These are phyloP conservation scores for Quercus cerris DNA, from an alignment of 306 rosid genomes.

Conservation along the genomic window DNA sequence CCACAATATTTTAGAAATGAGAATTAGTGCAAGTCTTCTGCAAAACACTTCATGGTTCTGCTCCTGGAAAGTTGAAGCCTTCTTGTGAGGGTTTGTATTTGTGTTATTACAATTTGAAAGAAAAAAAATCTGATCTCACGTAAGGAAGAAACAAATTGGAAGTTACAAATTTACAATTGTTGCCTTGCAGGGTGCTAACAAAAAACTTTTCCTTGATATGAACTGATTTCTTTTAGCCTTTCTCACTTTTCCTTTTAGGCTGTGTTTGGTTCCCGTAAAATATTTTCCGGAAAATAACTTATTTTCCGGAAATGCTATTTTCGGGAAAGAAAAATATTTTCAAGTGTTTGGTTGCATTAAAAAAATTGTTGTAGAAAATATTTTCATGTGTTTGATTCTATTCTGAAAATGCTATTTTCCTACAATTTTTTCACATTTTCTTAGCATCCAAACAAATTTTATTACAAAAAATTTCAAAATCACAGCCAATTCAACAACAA, in stretches of 20 bases:
- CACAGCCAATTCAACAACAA: too few species aligned
- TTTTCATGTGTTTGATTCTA: too few species aligned
- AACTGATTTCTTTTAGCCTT: not conserved
- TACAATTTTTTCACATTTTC: too few species aligned
- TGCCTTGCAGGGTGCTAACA: not conserved
- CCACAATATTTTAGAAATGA: not conserved
- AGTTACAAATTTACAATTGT: not conserved
- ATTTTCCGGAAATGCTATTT: too few species aligned
- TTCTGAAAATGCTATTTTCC: too few species aligned
- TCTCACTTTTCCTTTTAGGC: not conserved
- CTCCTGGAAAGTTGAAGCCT: not conserved
- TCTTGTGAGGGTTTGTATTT: not conserved
- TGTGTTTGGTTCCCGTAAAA: too few species aligned
- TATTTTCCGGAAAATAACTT: too few species aligned
- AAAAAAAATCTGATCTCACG: not conserved
- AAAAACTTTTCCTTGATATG: not conserved
- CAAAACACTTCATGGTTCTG: not conserved
- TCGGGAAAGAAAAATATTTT: too few species aligned
- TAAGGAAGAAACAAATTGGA: not conserved
- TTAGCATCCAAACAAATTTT: too few species aligned
- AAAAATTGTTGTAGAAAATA: too few species aligned
- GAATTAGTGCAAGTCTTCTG: not conserved
- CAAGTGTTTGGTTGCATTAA: too few species aligned
- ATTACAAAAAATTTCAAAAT: too few species aligned
- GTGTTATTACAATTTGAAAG: not conserved